A percentile compares a stretch with the other conserved stretches of the same genome.
phyloP scores from a whole-genome alignment of 176 grass and related monocot species.

The Echinochloa phyllopogon region DNA sequence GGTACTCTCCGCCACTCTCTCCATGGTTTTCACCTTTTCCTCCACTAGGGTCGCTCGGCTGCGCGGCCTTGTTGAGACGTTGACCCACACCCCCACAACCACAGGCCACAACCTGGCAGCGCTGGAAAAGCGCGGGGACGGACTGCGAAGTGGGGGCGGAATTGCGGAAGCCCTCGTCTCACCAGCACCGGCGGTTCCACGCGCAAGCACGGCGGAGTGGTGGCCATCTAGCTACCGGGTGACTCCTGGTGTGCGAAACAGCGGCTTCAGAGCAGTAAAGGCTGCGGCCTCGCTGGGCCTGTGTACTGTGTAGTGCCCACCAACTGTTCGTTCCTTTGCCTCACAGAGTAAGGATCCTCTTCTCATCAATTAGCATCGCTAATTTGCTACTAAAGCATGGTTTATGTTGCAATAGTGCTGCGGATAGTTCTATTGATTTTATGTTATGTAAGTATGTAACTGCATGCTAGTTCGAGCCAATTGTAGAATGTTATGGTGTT shows the following conservation, averaged over 20 bases:
- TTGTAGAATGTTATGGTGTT: background rate
- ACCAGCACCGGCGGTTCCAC: background rate
- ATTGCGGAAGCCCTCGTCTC: background rate
- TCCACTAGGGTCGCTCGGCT: no score
- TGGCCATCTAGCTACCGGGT: background rate
- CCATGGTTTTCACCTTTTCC: no score
- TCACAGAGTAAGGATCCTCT: background rate
- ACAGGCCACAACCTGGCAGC: background rate
- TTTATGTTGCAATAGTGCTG: background rate
- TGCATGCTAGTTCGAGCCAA: background rate
- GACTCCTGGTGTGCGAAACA: background rate
- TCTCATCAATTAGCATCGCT: background rate
- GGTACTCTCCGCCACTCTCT: no score
- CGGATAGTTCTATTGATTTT: background rate
- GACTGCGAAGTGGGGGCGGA: no score
- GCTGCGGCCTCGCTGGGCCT: background rate
- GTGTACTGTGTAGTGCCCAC: background rate
- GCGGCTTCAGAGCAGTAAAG: background rate
- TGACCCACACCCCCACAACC: no score
- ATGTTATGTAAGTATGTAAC: background rate
- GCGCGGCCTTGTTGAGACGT: no score
- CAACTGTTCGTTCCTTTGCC: constrained; percentile 46
- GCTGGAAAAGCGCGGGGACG: background rate
- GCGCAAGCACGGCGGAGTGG: background rate
- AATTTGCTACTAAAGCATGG: background rate